Evolutionary conservation across 164 flowering plant species (phyloP), one percentile per base, ranked within the genome.

Genomic region (Vitis labrusca): DNA sequence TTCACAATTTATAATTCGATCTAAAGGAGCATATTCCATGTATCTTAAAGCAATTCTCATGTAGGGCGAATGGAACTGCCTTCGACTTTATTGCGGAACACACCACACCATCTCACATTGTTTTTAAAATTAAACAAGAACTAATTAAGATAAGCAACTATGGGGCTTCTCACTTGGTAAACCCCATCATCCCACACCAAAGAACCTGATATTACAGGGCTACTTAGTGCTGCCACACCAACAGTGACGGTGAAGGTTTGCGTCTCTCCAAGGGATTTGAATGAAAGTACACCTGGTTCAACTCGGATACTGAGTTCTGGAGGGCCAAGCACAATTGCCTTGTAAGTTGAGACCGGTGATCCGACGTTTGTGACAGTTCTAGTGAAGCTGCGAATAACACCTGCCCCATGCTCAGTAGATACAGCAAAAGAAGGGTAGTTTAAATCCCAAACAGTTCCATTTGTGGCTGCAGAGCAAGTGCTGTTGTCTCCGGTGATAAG

Each of bases 321-420:
- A 2, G 48, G 44, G n/a, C 14, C 48, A 59, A 12, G 15, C 48
- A 68, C 65, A 10, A 8, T 50, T 3, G 71, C 71, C 23, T 59
- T 68, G 57, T 59, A 59, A 12, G 64, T 68, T 1, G 71, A 58
- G 8, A 29, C 29, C 1, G 74, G 64, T 9, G 64, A 59, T 7
- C 75, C 75, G 47, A 73, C 75, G 54, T 67, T 73, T 9, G 71
- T 73, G 3, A 66, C 61, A 1, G 66, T 73, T 47, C 75, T 30
- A 5, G 30, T 15, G 30, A 66, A 60, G n/a, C 9, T 47, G 27
- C 59, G 59, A 10, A 11, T 52, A 9, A 47, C 11, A 14, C 56
- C 4, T 29, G 8, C 27, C 30, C 14, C 5, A 11, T 17, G 48
- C 55, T 32, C 8, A 16, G 57, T 19, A 13, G 65, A 13, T 6